These are phyloP conservation scores for Nadsonia fulvescens DNA, from an alignment of 805 yeast genomes.

Conservation along the genomic window DNA sequence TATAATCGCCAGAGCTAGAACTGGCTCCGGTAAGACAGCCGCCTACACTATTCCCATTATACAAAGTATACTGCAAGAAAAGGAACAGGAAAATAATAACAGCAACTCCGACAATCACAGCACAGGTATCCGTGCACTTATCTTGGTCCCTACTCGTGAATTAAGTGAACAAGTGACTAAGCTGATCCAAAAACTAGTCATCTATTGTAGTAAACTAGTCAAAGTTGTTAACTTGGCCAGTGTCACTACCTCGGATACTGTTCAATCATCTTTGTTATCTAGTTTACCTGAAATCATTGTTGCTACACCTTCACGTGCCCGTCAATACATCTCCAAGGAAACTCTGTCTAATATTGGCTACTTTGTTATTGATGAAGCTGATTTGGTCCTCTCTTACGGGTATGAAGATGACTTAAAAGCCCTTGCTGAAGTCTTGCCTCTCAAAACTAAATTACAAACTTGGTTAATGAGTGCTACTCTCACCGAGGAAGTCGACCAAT, in stretches of 20 bases:
- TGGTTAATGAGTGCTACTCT: slow-evolving; percentile 94
- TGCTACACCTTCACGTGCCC: slow-evolving; percentile 72
- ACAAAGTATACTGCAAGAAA: slow-evolving; percentile 44
- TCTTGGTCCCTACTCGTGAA: slow-evolving; percentile 87
- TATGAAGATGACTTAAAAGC: slow-evolving; percentile 67
- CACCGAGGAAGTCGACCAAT: slow-evolving; percentile 62
- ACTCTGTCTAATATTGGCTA: slow-evolving; percentile 41
- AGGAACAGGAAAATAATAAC: too few relatives aligned
- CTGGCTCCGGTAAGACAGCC: slow-evolving; percentile 92
- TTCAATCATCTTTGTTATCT: slow-evolving; percentile 47
- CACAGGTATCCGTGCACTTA: slow-evolving; percentile 32
- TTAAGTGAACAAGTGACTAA: slow-evolving; percentile 68
- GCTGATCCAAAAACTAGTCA: slow-evolving; percentile 48
- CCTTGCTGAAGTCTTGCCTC: slow-evolving; percentile 47
- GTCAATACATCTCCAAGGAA: slow-evolving; percentile 27
- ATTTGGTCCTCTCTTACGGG: slow-evolving; percentile 76
- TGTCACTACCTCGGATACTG: slow-evolving; percentile 55
- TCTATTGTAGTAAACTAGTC: slow-evolving; percentile 52
- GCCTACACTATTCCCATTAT: slow-evolving; percentile 80
- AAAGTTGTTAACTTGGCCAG: slow-evolving; percentile 48
- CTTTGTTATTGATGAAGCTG: slow-evolving; percentile 89
- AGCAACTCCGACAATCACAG: too few relatives aligned
- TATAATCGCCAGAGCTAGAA: slow-evolving; percentile 81
- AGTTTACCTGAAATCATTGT: slow-evolving; percentile 68
- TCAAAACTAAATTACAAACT: slow-evolving; percentile 55